Percentiles rank a stretch among this genome's conserved stretches.
These are phyloP conservation scores for Fistulifera solaris DNA, from an alignment of 108 stramenopile genomes.

Conservation along the genomic window DNA sequence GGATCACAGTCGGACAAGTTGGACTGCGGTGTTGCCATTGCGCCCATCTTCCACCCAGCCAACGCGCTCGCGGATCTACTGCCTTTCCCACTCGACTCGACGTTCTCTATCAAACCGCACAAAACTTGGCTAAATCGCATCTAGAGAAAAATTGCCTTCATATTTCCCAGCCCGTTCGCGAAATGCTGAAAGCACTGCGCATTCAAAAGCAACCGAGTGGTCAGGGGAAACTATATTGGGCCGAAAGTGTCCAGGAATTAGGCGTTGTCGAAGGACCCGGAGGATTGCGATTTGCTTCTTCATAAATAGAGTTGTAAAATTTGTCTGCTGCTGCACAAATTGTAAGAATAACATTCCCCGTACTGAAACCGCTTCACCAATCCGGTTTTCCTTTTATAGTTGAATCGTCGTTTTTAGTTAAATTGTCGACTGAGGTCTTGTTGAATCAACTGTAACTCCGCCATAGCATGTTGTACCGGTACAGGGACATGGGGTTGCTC, in stretches of 20 bases:
- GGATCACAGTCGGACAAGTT: slow-evolving; percentile 34
- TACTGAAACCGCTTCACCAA: too few relatives aligned
- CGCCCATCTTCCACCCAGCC: slow-evolving; percentile 17
- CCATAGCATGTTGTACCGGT: too few relatives aligned
- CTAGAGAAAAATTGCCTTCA: slow-evolving; percentile 14
- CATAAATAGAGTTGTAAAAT: too few relatives aligned
- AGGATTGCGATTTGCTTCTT: slow-evolving; percentile 7
- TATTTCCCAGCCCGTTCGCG: slow-evolving; percentile 10
- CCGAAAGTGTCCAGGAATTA: slow-evolving; percentile 11
- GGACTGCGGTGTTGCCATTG: slow-evolving; percentile 53
- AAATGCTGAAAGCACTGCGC: slow-evolving; percentile 7
- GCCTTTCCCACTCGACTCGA: slow-evolving; percentile 37
- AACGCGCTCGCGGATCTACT: slow-evolving; percentile 34
- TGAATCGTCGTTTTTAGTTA: too few relatives aligned
- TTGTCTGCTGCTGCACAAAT: too few relatives aligned
- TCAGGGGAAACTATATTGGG: slow-evolving; percentile 30
- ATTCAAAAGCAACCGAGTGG: slow-evolving; percentile 11
- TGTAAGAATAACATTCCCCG: too few relatives aligned
- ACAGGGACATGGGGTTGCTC: too few relatives aligned
- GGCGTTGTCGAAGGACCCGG: slow-evolving; percentile 13
- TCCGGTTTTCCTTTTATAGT: too few relatives aligned
- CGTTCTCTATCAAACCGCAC: slow-evolving; percentile 24
- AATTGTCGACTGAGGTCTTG: too few relatives aligned
- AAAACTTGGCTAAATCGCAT: slow-evolving; percentile 16
- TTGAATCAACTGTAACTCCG: too few relatives aligned